phyloP scores from a whole-genome alignment of 2,329 filamentous ascomycete species.

The Arthrobotrys sphaeroides region DNA sequence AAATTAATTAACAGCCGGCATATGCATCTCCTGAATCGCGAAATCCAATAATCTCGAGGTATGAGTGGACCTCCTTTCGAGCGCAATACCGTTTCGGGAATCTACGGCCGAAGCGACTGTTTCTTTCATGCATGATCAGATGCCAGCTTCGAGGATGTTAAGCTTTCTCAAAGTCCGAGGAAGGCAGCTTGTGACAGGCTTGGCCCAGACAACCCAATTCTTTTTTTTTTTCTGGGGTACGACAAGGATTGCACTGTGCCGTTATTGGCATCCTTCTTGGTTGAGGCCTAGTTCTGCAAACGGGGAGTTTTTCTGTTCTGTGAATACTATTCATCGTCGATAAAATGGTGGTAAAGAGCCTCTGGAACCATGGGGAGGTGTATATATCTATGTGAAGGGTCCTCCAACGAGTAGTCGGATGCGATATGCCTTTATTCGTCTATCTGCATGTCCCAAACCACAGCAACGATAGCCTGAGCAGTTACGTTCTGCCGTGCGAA shows the following conservation, averaged over 20 bases:
- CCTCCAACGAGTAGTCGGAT: slow-evolving; percentile 15
- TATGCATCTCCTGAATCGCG: slow-evolving; percentile 19
- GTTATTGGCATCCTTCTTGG: slow-evolving; percentile 24
- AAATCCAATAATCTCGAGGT: slow-evolving; percentile 16
- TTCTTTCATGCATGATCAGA: slow-evolving; percentile 38
- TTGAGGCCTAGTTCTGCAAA: background rate
- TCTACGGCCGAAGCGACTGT: slow-evolving; percentile 40
- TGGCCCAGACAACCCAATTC: slow-evolving; percentile 36
- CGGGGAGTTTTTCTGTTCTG: slow-evolving; percentile 15
- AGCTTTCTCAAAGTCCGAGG: slow-evolving; percentile 52
- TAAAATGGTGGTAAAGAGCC: background rate
- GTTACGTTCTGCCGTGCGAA: background rate
- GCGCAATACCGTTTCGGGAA: slow-evolving; percentile 44
- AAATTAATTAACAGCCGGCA: too few species aligned
- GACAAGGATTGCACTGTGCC: slow-evolving; percentile 32
- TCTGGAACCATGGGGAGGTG: background rate
- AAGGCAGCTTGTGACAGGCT: slow-evolving; percentile 53
- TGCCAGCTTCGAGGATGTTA: slow-evolving; percentile 32
- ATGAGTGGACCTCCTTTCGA: slow-evolving; percentile 22
- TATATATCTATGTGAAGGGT: slow-evolving; percentile 24
- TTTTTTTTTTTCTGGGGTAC: slow-evolving; percentile 36
- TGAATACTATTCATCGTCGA: background rate
- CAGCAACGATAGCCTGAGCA: too few species aligned
- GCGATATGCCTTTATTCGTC: slow-evolving; percentile 13
- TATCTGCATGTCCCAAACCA: background rate